phyloP scores from a whole-genome alignment of 1,139 yeast species.

The Saccharomyces hybrid region DNA sequence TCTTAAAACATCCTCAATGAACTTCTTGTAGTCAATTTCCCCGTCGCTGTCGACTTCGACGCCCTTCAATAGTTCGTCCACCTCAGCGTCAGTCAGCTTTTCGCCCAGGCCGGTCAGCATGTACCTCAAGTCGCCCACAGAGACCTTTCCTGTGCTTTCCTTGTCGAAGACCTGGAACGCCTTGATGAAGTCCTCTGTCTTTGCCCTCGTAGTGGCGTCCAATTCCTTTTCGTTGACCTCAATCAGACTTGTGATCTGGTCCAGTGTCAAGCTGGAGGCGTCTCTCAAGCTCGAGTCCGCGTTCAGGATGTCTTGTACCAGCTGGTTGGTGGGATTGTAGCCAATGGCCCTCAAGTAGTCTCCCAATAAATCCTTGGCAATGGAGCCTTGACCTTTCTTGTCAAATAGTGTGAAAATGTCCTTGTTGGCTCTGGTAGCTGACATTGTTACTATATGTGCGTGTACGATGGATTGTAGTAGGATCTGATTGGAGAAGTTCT shows the following conservation, averaged over 20 bases:
- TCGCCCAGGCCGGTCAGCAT: slow-evolving; percentile 92
- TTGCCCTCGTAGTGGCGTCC: slow-evolving; percentile 30
- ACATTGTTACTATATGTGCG: slow-evolving; percentile 7
- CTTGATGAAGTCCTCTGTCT: slow-evolving; percentile 78
- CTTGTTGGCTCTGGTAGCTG: slow-evolving; percentile 61
- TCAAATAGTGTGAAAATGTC: slow-evolving; percentile 97
- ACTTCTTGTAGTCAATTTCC: slow-evolving; percentile 89
- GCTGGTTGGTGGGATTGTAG: slow-evolving; percentile 76
- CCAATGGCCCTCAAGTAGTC: slow-evolving; percentile 95
- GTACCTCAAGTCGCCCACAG: slow-evolving; percentile 94
- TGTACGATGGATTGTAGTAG: background rate
- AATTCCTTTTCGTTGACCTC: slow-evolving; percentile 21
- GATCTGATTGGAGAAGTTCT: background rate
- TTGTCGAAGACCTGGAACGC: slow-evolving; percentile 98
- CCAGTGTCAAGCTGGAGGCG: slow-evolving; percentile 15
- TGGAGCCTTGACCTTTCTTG: slow-evolving; percentile 91
- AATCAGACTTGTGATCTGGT: slow-evolving; percentile 22
- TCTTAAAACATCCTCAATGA: slow-evolving; percentile 87
- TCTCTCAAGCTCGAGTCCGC: slow-evolving; percentile 4
- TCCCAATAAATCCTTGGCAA: slow-evolving; percentile 82
- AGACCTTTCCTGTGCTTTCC: slow-evolving; percentile 89
- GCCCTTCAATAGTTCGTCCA: slow-evolving; percentile 90
- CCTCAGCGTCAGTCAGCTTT: too few relatives aligned
- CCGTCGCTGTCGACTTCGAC: slow-evolving; percentile 92
- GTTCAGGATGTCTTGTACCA: slow-evolving; percentile 22